Conservation (phyloP, 768 basidiomycete genomes). For the Boletus eberwhitei region DNA sequence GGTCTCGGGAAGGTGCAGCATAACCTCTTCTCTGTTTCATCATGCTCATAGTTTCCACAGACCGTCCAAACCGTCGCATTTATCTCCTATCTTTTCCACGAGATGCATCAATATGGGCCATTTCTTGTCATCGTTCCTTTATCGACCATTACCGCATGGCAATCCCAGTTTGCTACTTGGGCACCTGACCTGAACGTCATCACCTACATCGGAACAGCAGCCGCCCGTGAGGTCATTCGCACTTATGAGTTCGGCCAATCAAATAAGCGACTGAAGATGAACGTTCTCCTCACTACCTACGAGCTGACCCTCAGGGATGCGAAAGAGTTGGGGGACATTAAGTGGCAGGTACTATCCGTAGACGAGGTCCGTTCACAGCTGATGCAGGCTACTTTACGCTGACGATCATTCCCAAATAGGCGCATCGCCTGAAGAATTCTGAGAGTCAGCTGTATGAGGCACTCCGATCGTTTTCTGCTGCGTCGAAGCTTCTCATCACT, state of each 20-base stretch:
- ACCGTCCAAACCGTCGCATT: constrained; percentile 96
- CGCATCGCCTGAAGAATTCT: constrained; percentile 96
- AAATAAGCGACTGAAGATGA: constrained; percentile 93
- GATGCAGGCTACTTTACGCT: constrained; percentile 4
- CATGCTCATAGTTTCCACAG: constrained; percentile 36
- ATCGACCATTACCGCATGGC: constrained; percentile 98
- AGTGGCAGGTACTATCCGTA: constrained; percentile 95
- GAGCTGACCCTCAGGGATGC: constrained; percentile 90
- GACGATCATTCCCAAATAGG: constrained; percentile 43
- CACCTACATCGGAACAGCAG: constrained; percentile 89
- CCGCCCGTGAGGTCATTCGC: constrained; percentile 87
- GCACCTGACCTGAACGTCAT: constrained; percentile 96
- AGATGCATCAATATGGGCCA: constrained; percentile 90
- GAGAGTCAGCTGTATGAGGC: constrained; percentile 98
- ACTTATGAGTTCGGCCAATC: constrained; percentile 87
- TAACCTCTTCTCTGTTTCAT: background rate
- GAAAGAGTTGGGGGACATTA: constrained; percentile 86
- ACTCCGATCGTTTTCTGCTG: constrained; percentile 80
- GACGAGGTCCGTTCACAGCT: constrained; percentile 67
- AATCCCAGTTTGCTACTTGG: constrained; percentile 91
- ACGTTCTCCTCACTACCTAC: constrained; percentile 95
- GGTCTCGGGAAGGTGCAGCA: constrained; percentile 84
- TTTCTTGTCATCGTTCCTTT: constrained; percentile 97
- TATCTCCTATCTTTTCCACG: constrained; percentile 92
- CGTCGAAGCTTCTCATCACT: constrained; percentile 93